A percentile compares a stretch with the other conserved stretches of the same genome.
Conservation (phyloP, 495 filamentous ascomycete species). For the Lasiosphaeria miniovina region DNA sequence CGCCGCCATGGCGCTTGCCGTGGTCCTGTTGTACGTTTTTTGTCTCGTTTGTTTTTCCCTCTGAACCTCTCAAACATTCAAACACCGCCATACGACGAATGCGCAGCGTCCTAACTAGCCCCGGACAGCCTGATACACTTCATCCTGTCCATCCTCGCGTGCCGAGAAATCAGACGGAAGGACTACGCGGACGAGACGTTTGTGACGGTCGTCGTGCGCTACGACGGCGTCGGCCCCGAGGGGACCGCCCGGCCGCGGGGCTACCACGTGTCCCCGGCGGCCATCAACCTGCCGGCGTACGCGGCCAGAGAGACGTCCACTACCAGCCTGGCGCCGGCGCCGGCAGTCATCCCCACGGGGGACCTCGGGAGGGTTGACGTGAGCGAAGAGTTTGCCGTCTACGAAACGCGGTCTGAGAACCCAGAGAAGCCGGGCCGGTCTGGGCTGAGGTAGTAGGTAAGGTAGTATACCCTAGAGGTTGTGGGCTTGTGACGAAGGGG, state of each 20-base stretch:
- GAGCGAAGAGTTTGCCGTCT: too few species aligned
- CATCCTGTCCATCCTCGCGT: slow-evolving; percentile 20
- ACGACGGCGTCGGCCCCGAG: slow-evolving; percentile 23
- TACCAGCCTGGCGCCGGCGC: too few species aligned
- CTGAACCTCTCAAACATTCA: neutral
- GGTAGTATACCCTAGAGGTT: too few species aligned
- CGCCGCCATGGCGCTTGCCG: slow-evolving; percentile 13
- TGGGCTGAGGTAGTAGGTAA: too few species aligned
- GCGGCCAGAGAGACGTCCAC: neutral
- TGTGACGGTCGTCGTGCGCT: slow-evolving; percentile 17
- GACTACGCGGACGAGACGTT: slow-evolving; percentile 9
- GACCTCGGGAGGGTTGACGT: too few species aligned
- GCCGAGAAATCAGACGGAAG: slow-evolving; percentile 17
- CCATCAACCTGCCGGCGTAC: slow-evolving; percentile 13
- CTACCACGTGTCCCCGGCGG: slow-evolving; percentile 5
- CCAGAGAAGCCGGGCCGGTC: too few species aligned
- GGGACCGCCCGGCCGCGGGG: slow-evolving; percentile 19
- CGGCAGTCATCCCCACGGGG: too few species aligned
- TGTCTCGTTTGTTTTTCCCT: neutral
- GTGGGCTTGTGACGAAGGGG: too few species aligned
- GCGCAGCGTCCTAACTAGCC: neutral
- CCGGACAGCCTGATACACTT: slow-evolving; percentile 19
- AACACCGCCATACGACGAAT: neutral
- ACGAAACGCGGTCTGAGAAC: too few species aligned
- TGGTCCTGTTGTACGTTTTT: slow-evolving; percentile 17